A percentile compares a stretch with the other conserved stretches of the same genome.
phyloP scores from a whole-genome alignment of 2,329 filamentous ascomycete genomes.

The Hawksworthiomyces lignivorus region DNA sequence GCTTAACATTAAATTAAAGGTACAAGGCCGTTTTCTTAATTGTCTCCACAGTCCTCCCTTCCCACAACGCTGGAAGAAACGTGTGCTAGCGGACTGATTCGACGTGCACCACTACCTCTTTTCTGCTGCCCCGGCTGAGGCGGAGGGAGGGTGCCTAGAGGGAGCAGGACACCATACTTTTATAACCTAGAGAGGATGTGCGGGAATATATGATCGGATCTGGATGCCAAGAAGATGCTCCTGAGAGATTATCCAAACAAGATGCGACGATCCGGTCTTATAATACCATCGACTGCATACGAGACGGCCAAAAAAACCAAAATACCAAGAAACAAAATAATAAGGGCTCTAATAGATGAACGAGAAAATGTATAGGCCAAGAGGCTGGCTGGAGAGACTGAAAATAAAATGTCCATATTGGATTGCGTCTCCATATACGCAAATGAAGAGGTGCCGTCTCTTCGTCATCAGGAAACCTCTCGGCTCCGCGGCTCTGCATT shows the following conservation, averaged over 20 bases:
- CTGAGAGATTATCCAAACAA: constrained; percentile 4
- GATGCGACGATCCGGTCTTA: neutral
- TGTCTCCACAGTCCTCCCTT: neutral
- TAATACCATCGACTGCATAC: too few species aligned
- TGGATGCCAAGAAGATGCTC: constrained; percentile 1
- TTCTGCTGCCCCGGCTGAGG: too few species aligned
- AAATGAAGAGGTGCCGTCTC: neutral
- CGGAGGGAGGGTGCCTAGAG: too few species aligned
- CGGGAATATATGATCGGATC: constrained; percentile 1
- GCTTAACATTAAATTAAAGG: neutral
- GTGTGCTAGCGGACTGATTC: too few species aligned
- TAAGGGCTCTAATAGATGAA: neutral
- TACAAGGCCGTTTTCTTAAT: neutral
- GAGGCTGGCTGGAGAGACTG: too few species aligned
- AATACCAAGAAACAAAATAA: neutral
- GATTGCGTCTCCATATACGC: too few species aligned
- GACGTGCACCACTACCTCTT: too few species aligned
- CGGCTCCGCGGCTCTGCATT: constrained; percentile 3
- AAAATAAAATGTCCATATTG: neutral
- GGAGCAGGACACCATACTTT: too few species aligned
- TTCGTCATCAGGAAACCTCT: neutral
- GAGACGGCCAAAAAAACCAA: neutral
- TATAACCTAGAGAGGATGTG: too few species aligned
- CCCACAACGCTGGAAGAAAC: too few species aligned
- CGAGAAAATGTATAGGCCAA: too few species aligned